A percentile compares a stretch with the other conserved stretches of the same genome.
These are phyloP conservation scores for Colletotrichum navitas DNA, from an alignment of 2,329 filamentous ascomycete genomes.

Conservation along the genomic window DNA sequence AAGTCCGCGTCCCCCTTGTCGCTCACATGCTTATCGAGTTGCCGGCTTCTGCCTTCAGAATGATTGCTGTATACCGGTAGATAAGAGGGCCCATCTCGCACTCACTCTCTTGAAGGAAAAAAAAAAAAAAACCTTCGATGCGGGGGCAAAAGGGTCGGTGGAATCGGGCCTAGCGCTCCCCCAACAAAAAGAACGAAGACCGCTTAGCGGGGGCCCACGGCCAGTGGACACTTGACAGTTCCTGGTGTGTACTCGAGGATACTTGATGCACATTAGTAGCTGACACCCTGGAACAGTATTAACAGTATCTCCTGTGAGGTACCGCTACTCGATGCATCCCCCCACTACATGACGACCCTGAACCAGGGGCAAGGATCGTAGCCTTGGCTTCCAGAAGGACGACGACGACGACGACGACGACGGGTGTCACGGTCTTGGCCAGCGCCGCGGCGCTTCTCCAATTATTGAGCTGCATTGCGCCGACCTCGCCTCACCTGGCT, in stretches of 20 bases:
- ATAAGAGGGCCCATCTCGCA: slow-evolving; percentile 24
- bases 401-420: slow-evolving; percentile 4
- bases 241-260: slow-evolving; percentile 5
- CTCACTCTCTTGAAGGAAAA: slow-evolving; percentile 2
- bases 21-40: slow-evolving; percentile 17
- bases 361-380: slow-evolving; percentile 25
- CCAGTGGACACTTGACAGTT: slow-evolving; percentile 25
- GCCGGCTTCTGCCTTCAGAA: neutral
- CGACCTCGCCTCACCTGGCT: slow-evolving; percentile 7
- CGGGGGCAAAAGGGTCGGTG: slow-evolving; percentile 8
- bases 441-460: slow-evolving; percentile 4
- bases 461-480: slow-evolving; percentile 7
- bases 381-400: slow-evolving; percentile 37
- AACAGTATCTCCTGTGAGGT: neutral
- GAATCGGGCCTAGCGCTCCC: slow-evolving; percentile 37
- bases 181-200: slow-evolving; percentile 40
- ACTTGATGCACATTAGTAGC: slow-evolving; percentile 26
- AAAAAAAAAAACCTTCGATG: slow-evolving; percentile 18
- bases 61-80: slow-evolving; percentile 2
- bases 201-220: slow-evolving; percentile 26
- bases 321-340: neutral
- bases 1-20: neutral
- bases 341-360: slow-evolving; percentile 14
- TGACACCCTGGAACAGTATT: rapidly evolving
- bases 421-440: slow-evolving; percentile 8